Base-by-base conservation (phyloP, 805 yeast genomes). In the Candida maltosa region DNA sequence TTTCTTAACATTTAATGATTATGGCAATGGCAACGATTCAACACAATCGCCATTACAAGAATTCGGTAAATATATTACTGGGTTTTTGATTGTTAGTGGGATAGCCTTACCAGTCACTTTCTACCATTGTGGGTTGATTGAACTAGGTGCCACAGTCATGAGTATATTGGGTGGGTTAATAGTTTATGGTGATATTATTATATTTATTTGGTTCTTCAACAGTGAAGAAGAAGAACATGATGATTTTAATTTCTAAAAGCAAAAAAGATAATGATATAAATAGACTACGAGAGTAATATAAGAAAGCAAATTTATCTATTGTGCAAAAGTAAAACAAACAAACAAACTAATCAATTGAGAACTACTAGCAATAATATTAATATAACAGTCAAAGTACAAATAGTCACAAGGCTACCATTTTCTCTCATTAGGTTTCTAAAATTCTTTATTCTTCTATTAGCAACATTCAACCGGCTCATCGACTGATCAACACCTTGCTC, bases 171-270 rank as follows among this genome's bases (percentile, higher is more conserved):
- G 73, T 11, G 73, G 73, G 20, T 49, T 65, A 34, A 63, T 66
- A 15, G 73, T 68, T n/a, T 68, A 68, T 46, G 53, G 56, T 16
- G 73, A 65, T 40, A 68, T 68, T 26, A 58, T 65, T 25, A 59
- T 65, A 28, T 68, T 68, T 45, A 63, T 65, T 23, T 67, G 73
- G 73, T 67, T 68, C 42, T 68, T 68, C 54, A 62, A 67, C 39
- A 70, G 65, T 34, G 58, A 52, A 26, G 72, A 68, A 37, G 73
- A 67, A 29, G 70, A 65, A 25, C 63, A 62, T 40, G 71, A 67
- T 38, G 73, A 67, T 41, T 67, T 68, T 41, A 66, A 68, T 39
- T 68, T 68, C 35, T 67, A 51, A 26, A 19, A 23, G n/a, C 11
- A 19, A 25, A 27, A 31, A 19, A 12, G 9, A 5, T 10, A 23